Evolutionary conservation across 1,284 basidiomycete species (phyloP).

Genomic region (Boletus mariae): DNA sequence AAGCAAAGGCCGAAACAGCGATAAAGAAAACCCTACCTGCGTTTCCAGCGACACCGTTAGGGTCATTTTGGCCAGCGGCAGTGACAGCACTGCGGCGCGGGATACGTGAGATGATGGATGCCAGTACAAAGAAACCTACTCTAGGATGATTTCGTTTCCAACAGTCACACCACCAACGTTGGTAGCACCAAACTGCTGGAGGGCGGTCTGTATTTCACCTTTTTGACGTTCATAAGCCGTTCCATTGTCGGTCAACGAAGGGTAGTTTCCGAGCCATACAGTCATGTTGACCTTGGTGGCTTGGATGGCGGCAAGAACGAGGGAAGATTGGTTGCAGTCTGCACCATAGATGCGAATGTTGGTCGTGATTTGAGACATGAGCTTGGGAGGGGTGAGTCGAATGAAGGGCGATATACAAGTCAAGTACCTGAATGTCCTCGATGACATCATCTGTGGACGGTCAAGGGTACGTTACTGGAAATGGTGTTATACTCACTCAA

Average conservation of each 20-base stretch:
- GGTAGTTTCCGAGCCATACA: constrained; percentile 85
- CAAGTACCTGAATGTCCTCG: constrained; percentile 47
- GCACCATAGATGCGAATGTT: constrained; percentile 57
- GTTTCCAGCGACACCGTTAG: constrained; percentile 57
- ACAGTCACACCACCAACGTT: constrained; percentile 80
- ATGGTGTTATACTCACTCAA: constrained; percentile 35
- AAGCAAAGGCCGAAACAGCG: not conserved
- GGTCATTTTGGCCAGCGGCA: constrained; percentile 34
- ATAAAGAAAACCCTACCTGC: constrained; percentile 39
- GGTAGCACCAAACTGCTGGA: constrained; percentile 77
- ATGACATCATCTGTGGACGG: constrained; percentile 38
- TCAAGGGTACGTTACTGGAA: constrained; percentile 2
- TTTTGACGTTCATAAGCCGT: constrained; percentile 74
- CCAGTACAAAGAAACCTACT: constrained; percentile 42
- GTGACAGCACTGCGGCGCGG: constrained; percentile 49
- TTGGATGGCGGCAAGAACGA: constrained; percentile 76
- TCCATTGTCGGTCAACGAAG: constrained; percentile 56
- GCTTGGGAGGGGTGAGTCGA: constrained; percentile 31
- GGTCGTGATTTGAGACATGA: constrained; percentile 56
- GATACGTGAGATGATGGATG: not conserved
- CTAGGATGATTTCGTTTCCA: constrained; percentile 81
- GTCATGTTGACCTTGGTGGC: constrained; percentile 86
- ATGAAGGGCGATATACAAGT: not conserved
- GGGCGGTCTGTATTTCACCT: constrained; percentile 58
- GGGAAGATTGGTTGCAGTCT: constrained; percentile 55